Evolutionary conservation across 2,329 filamentous ascomycete genomes (phyloP).

Genomic region (Monilinia aucupariae): DNA sequence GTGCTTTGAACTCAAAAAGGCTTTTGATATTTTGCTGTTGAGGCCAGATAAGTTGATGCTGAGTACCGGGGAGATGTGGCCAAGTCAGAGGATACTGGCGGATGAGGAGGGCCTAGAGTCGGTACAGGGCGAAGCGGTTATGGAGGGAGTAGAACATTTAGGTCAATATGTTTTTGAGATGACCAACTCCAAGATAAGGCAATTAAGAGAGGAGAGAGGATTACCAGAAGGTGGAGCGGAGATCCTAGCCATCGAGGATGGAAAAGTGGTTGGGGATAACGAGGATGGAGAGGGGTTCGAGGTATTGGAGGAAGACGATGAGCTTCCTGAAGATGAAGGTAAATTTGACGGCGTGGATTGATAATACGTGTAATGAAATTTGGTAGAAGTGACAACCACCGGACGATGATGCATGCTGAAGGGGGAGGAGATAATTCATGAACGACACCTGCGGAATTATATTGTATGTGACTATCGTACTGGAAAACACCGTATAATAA

Average conservation of each 20-base stretch:
- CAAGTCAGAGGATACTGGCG: slow-evolving; percentile 51
- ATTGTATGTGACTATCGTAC: not conserved
- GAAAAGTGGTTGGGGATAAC: not conserved
- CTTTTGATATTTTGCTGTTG: slow-evolving; percentile 72
- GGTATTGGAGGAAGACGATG: not conserved
- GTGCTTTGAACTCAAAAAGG: slow-evolving; percentile 80
- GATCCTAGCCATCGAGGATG: not conserved
- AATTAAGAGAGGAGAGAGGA: slow-evolving; percentile 32
- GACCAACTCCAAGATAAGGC: slow-evolving; percentile 52
- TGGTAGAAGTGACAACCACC: not conserved
- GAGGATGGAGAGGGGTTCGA: slow-evolving; percentile 1
- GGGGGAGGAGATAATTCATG: not conserved
- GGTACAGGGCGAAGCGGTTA: slow-evolving; percentile 57
- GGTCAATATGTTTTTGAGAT: slow-evolving; percentile 97
- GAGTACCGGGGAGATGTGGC: slow-evolving; percentile 82
- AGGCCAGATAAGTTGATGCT: slow-evolving; percentile 78
- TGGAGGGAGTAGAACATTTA: slow-evolving; percentile 89
- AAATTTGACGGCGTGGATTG: slow-evolving; percentile 2
- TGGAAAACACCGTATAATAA: not conserved
- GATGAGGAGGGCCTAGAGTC: slow-evolving; percentile 41
- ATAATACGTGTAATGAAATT: not conserved
- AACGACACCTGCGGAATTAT: not conserved
- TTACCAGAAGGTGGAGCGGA: slow-evolving; percentile 20
- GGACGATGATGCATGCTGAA: not conserved
- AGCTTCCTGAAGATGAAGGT: not conserved